Evolutionary conservation across 306 rosid species (phyloP), one percentile per base, ranked within the genome.

Genomic region (Castanea crenata): DNA sequence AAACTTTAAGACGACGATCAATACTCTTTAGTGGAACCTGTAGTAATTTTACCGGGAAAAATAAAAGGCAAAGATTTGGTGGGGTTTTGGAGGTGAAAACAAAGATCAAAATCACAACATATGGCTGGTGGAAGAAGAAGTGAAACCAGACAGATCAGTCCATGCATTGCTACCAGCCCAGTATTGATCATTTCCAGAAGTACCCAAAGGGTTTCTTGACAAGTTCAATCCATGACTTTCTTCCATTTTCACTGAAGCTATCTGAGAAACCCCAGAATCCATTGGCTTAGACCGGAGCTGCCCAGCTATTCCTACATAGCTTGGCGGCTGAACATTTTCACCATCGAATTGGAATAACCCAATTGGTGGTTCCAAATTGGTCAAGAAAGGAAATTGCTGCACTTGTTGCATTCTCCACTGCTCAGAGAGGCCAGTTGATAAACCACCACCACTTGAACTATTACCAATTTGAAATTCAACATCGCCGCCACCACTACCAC

Each of bases 111-210:
- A 73, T 89, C 87, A 89, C 75, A 90, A 77, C 57, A 87, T 79
- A 76, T 89, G 91, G 58, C 69, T 81, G 25, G 88, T 78, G 31
- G 96, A 83, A 13, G 90, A 55, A 32, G 90, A 84, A 61, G 85
- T 64, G 87, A 94, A 92, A 86, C 85, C 85, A 64, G 92, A 90
- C 76, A 86, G 79, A 73, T 89, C 88, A 71, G 74, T 85, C 98
- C 98, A 91, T 80, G 90, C 87, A 85, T 73, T 88, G 19, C 79
- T 61, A 52, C 76, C 79, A 32, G 56, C 80, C 74, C 88, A 88
- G 71, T 84, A 83, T 49, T 80, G 85, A 74, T 84, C 84, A 81
- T 81, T 86, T 80, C 88, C 88, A 3, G 81, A 84, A 78, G 80
- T 75, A 34, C 86, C 88, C 89, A 83, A 81, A 46, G 87, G 83